Evolutionary conservation across 2,329 filamentous ascomycete species (phyloP).

Genomic region (Pseudocercospora musae): DNA sequence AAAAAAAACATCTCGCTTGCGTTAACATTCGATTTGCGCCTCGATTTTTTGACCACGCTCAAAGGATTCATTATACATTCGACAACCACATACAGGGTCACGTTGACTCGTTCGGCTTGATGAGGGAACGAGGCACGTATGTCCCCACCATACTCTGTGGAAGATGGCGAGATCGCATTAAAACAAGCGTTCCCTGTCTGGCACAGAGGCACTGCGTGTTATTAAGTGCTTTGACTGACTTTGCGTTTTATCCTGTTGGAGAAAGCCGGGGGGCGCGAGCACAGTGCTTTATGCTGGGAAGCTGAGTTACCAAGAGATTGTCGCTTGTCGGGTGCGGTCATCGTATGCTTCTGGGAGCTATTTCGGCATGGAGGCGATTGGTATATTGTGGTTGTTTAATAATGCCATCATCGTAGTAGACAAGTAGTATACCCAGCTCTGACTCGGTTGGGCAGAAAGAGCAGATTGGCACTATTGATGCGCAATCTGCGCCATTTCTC

Average conservation of each 20-base stretch:
- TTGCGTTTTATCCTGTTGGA: neutral
- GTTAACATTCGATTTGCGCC: neutral
- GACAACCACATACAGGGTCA: conserved; percentile 1
- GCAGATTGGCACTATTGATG: neutral
- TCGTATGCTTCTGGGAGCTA: neutral
- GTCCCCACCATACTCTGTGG: neutral
- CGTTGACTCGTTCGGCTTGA: neutral
- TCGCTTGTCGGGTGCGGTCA: neutral
- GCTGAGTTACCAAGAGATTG: neutral
- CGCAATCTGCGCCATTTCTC: neutral
- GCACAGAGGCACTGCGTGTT: neutral
- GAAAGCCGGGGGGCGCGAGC: neutral
- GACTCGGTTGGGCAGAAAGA: neutral
- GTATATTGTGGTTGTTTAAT: neutral
- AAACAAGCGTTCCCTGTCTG: neutral
- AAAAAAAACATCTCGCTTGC: neutral
- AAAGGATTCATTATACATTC: conserved; percentile 1
- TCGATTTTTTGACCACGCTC: neutral
- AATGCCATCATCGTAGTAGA: neutral
- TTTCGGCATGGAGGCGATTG: neutral
- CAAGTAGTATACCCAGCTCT: neutral
- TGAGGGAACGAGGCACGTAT: neutral
- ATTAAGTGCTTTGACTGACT: neutral
- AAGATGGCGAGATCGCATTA: neutral
- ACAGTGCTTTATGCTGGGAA: neutral